phyloP scores from a whole-genome alignment of 2,329 filamentous ascomycete species.

The Pseudogymnoascus sp. region DNA sequence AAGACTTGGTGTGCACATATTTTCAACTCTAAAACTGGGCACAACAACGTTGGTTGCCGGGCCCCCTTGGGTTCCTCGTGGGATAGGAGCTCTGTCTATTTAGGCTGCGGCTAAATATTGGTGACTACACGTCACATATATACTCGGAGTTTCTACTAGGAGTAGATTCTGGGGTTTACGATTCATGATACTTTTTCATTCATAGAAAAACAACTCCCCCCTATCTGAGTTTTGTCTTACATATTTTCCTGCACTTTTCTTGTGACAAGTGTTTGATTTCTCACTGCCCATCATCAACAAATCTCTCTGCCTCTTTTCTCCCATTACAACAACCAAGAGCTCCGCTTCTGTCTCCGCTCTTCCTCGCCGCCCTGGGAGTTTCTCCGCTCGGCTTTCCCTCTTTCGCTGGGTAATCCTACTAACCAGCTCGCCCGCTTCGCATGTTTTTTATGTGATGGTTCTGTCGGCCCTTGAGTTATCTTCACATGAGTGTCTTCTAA shows the following conservation, averaged over 20 bases:
- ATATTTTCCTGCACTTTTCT: neutral
- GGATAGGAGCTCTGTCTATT: neutral
- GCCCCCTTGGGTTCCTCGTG: neutral
- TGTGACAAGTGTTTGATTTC: neutral
- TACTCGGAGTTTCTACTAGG: slow-evolving; percentile 3
- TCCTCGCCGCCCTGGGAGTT: neutral
- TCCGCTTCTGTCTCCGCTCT: neutral
- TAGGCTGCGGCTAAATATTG: neutral
- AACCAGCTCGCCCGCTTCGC: neutral
- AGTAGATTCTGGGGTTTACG: slow-evolving; percentile 7
- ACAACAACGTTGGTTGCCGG: neutral
- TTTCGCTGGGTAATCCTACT: neutral
- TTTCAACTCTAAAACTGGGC: slow-evolving; percentile 5
- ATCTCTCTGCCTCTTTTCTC: neutral
- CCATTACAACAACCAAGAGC: neutral
- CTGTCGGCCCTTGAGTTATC: neutral
- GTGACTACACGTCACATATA: neutral
- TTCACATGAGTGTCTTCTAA: neutral
- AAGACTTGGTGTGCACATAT: neutral
- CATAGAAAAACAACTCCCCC: slow-evolving; percentile 1
- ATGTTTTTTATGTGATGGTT: neutral
- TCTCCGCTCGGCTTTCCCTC: neutral
- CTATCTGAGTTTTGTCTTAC: neutral
- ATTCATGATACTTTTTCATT: neutral
- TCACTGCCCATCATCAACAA: neutral